Conservation (phyloP, 257 asterid genomes). For the Verbena officinalis region DNA sequence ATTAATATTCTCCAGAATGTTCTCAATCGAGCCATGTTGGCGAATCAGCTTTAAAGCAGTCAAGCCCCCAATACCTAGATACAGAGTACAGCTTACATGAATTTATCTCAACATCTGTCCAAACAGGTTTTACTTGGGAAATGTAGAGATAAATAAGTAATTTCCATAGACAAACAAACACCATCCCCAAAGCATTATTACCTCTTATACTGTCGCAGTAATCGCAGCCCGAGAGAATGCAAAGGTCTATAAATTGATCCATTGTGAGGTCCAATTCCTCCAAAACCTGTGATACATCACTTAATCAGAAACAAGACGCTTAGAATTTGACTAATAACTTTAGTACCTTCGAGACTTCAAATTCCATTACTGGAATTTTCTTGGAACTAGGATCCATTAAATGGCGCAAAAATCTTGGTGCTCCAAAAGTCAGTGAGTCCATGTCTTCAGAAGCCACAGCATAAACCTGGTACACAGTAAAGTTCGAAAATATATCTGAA, state of each 20-base stretch:
- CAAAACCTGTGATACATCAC: constrained; percentile 55
- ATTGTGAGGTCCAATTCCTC: constrained; percentile 85
- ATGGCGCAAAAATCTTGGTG: constrained; percentile 93
- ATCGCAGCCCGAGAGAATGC: constrained; percentile 97
- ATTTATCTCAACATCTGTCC: not conserved
- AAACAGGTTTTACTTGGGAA: not conserved
- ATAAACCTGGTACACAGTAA: constrained; percentile 64
- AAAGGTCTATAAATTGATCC: constrained; percentile 98
- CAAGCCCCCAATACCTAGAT: constrained; percentile 89
- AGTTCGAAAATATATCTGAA: constrained; percentile 22
- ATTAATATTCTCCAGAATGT: constrained; percentile 81
- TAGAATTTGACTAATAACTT: constrained; percentile 26
- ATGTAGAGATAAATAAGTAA: not conserved
- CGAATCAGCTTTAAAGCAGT: constrained; percentile 96
- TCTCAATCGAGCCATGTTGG: constrained; percentile 91
- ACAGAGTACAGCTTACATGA: constrained; percentile 12
- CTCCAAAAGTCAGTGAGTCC: constrained; percentile 98
- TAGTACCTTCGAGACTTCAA: constrained; percentile 87
- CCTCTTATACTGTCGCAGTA: constrained; percentile 97
- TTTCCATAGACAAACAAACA: not conserved
- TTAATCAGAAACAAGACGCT: constrained; percentile 24
- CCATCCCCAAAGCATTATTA: constrained; percentile 30
- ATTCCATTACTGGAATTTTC: constrained; percentile 98
- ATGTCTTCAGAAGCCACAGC: constrained; percentile 99
- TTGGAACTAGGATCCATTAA: constrained; percentile 98